Percentiles rank a stretch among this genome's conserved stretches.
Evolutionary conservation across 345 rosid genomes (phyloP).

Genomic region (Rhizophora apiculata): DNA sequence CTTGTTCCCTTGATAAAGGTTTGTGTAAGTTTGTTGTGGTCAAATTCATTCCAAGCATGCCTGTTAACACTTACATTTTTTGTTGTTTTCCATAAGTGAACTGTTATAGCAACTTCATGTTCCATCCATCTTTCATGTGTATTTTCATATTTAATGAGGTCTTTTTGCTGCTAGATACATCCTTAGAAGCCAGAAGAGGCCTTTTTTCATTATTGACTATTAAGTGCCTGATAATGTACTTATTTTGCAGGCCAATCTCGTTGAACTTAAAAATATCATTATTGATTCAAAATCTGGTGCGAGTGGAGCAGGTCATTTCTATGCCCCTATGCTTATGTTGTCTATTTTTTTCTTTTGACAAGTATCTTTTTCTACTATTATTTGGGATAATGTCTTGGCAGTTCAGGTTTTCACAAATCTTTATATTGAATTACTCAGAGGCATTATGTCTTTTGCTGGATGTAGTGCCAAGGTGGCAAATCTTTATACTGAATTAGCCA

Average conservation of each 20-base stretch:
- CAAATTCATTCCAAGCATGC: constrained; percentile 3
- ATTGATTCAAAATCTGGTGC: constrained; percentile 94
- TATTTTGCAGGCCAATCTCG: constrained; percentile 66
- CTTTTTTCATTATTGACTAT: background rate
- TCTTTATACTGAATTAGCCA: constrained; percentile 77
- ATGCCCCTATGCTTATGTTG: background rate
- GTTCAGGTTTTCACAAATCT: background rate
- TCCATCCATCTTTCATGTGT: background rate
- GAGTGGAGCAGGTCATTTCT: constrained; percentile 88
- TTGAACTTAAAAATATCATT: constrained; percentile 58
- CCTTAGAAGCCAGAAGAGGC: too few species aligned
- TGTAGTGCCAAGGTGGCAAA: constrained; percentile 89
- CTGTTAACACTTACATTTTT: background rate
- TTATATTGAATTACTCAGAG: too few species aligned
- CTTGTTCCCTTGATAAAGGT: constrained; percentile 91
- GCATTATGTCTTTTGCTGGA: constrained; percentile 39
- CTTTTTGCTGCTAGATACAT: too few species aligned
- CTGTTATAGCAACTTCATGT: too few species aligned
- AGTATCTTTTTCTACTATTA: background rate
- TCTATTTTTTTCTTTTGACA: background rate
- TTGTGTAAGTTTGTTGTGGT: constrained; percentile 4
- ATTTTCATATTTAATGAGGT: too few species aligned
- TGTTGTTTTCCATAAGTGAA: too few species aligned
- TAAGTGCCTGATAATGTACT: constrained; percentile 10
- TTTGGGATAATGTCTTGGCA: constrained; percentile 11